Evolutionary conservation across 1,139 yeast species (phyloP).

Genomic region (Kazachstania sp.): DNA sequence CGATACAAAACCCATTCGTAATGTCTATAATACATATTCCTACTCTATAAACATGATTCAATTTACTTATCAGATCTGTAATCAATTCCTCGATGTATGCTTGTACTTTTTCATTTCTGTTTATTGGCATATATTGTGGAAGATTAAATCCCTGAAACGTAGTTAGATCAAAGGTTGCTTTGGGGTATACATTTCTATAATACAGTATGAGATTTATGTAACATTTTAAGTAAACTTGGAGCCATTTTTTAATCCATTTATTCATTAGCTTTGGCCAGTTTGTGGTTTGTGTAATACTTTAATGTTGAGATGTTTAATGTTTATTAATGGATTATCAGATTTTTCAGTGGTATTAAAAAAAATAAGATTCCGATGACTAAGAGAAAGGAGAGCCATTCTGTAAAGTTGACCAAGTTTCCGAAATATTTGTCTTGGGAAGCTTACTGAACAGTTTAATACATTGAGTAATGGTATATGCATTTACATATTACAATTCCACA

Average conservation of each 20-base stretch:
- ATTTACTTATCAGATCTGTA: conserved; percentile 20
- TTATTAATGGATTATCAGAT: too few species aligned
- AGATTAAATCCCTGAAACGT: conserved; percentile 30
- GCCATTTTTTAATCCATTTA: conserved; percentile 24
- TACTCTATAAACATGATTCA: conserved; percentile 19
- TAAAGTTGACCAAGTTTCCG: too few species aligned
- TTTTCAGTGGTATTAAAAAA: too few species aligned
- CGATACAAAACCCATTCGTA: conserved; percentile 19
- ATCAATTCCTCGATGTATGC: conserved; percentile 28
- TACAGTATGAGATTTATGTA: conserved; percentile 27
- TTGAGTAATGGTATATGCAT: too few species aligned
- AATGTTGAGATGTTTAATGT: too few species aligned
- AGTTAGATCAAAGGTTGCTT: conserved; percentile 26
- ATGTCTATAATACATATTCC: conserved; percentile 20
- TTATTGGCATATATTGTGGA: conserved; percentile 28
- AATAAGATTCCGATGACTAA: too few species aligned
- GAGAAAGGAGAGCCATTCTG: too few species aligned
- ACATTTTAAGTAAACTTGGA: conserved; percentile 26
- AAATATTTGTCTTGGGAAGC: too few species aligned
- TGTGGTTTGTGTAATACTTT: too few species aligned
- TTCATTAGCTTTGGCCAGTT: conserved; percentile 11
- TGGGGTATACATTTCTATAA: conserved; percentile 29
- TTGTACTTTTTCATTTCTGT: conserved; percentile 25
- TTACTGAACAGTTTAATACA: too few species aligned
- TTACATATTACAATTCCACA: too few species aligned